Evolutionary conservation across 352 stramenopile genomes (phyloP), one percentile per base, ranked within the genome.

Genomic region (Pythium brachiatum): DNA sequence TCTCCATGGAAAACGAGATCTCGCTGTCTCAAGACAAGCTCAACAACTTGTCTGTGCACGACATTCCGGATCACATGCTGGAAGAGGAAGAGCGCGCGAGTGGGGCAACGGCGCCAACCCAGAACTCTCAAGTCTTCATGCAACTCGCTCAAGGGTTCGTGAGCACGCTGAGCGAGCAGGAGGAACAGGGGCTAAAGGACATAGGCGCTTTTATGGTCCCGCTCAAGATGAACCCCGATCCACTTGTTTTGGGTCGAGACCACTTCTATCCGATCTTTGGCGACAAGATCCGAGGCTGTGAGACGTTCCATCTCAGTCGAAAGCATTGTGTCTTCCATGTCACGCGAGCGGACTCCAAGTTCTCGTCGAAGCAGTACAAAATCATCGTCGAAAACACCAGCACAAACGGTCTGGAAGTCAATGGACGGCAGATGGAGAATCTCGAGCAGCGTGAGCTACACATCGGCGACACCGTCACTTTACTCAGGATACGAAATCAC

Each of bases 1-100:
- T 88, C 13, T 69, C 70, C 15, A 72, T 81, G 43, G 76, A 88
- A 31, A 72, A 79, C 16, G 75, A 82, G 23, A 77, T 92, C 18
- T 89, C 82, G 1, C 73, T 85, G 29, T 92, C 80, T 0, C 78
- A 90, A 57, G 75, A 89, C 38, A 88, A 85, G 53, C 57, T 89
- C 13, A 73, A 74, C n/a, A 83, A 86, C 60, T 44, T 90, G 12
- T 89, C 79, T 26, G 74, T 91, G 25, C 75, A 72, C 27, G 82
- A 91, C 62, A 84, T 75, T 54, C 62, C 73, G 7, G 56, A 65
- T 34, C 60, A 70, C 32, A 25, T 70, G 13, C 58, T 71, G 4
- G 57, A 73, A 21, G 57, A 58, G 18, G 51, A 64, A 16, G 60
- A 63, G 0, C 43, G 60, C 18, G 27, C 70, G 32, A 57, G 68